phyloP scores from a whole-genome alignment of 2,329 filamentous ascomycete genomes.

The Kalaharituber pfeilii region DNA sequence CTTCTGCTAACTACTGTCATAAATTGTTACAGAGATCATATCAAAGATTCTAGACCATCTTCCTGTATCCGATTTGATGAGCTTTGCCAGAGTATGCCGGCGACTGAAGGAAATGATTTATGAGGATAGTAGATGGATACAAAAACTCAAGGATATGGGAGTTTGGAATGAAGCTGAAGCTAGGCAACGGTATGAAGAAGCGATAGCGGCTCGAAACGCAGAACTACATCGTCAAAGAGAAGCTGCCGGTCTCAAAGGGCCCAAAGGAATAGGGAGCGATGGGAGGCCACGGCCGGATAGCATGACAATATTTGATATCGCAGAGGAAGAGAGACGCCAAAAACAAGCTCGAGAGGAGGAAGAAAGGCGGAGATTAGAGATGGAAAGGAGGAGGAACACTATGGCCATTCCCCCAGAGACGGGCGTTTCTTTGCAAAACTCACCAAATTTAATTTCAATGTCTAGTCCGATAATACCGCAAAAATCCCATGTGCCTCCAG shows the following conservation, averaged over 20 bases:
- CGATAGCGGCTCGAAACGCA: conserved; percentile 44
- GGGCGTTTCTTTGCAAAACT: background rate
- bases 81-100: conserved; percentile 66
- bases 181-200: conserved; percentile 59
- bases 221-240: conserved; percentile 30
- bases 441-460: background rate
- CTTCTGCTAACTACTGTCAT: background rate
- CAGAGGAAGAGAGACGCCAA: conserved; percentile 30
- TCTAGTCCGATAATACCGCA: background rate
- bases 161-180: conserved; percentile 87
- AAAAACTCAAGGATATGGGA: conserved; percentile 66
- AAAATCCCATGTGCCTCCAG: background rate
- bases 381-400: conserved; percentile 1
- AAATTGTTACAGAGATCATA: conserved; percentile 50
- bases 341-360: conserved; percentile 22
- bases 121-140: conserved; percentile 90
- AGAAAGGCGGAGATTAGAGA: conserved; percentile 14
- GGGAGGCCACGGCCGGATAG: conserved; percentile 25
- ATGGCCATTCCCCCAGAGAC: background rate
- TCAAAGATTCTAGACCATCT: conserved; percentile 78
- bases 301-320: conserved; percentile 57
- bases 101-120: conserved; percentile 97
- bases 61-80: conserved; percentile 65
- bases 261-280: conserved; percentile 23
- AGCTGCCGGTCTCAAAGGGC: conserved; percentile 23